Evolutionary conservation across 2,329 filamentous ascomycete genomes (phyloP).

Genomic region (Aureobasidium melanogenum): DNA sequence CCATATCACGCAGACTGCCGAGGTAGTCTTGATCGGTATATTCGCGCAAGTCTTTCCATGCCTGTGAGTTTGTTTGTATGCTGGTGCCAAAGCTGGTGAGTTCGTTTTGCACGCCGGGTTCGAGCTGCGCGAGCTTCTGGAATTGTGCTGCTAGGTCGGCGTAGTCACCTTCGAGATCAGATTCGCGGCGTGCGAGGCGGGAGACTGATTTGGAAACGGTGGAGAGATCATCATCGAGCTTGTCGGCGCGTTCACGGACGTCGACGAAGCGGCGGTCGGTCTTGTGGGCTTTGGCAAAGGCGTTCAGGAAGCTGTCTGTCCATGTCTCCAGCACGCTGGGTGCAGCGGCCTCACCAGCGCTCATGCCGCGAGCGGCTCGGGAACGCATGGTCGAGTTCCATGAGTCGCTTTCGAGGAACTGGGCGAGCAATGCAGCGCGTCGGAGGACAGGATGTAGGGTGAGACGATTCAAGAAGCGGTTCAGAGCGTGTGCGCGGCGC

Average conservation of each 20-base stretch:
- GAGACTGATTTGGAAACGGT: slow-evolving; percentile 96
- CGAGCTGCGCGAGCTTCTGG: slow-evolving; percentile 81
- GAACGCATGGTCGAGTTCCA: slow-evolving; percentile 95
- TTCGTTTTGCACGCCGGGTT: slow-evolving; percentile 74
- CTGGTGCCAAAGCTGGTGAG: slow-evolving; percentile 80
- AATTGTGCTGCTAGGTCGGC: slow-evolving; percentile 88
- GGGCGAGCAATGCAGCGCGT: slow-evolving; percentile 70
- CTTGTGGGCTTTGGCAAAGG: slow-evolving; percentile 93
- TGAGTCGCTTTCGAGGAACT: slow-evolving; percentile 84
- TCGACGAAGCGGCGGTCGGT: slow-evolving; percentile 91
- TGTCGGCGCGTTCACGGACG: slow-evolving; percentile 84
- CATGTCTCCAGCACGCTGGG: slow-evolving; percentile 83
- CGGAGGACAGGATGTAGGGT: slow-evolving; percentile 84
- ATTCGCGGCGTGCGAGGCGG: slow-evolving; percentile 77
- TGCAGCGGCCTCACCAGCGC: slow-evolving; percentile 37
- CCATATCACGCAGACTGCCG: slow-evolving; percentile 87
- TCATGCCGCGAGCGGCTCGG: slow-evolving; percentile 54
- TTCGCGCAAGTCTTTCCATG: slow-evolving; percentile 74
- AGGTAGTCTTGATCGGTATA: slow-evolving; percentile 94
- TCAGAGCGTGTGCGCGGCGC: slow-evolving; percentile 78
- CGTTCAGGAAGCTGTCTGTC: slow-evolving; percentile 93
- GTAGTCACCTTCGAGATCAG: slow-evolving; percentile 80
- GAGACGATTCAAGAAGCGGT: slow-evolving; percentile 81
- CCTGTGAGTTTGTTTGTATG: slow-evolving; percentile 72
- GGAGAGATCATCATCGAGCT: slow-evolving; percentile 84